Conservation (phyloP, 345 rosid species). For the Gossypium anomalum region DNA sequence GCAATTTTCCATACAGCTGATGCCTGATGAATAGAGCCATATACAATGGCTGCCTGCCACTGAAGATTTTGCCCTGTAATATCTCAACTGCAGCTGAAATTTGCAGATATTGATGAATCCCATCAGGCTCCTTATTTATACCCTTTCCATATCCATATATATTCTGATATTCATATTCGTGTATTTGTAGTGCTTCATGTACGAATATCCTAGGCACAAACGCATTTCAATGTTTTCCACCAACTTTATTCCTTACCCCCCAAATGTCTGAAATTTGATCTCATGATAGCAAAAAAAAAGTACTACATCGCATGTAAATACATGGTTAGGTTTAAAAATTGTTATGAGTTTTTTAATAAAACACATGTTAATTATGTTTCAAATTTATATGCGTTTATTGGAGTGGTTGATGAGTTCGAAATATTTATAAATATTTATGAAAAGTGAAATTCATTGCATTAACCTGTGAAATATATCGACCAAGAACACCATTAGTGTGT, state of each 20-base stretch:
- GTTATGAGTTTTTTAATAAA: too few relatives aligned
- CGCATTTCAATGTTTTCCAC: not conserved
- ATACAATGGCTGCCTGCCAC: constrained; percentile 5
- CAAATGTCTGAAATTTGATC: not conserved
- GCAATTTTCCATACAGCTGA: not conserved
- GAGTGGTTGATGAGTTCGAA: too few relatives aligned
- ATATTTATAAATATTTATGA: too few relatives aligned
- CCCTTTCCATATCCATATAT: not conserved
- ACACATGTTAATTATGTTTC: too few relatives aligned
- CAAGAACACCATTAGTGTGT: too few relatives aligned
- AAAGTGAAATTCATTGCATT: too few relatives aligned
- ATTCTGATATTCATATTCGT: not conserved
- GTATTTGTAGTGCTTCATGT: not conserved
- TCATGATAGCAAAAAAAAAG: too few relatives aligned
- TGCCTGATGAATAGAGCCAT: not conserved
- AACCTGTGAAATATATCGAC: too few relatives aligned
- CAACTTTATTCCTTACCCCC: not conserved
- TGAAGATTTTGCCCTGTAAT: constrained; percentile 14
- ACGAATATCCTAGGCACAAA: constrained; percentile 13
- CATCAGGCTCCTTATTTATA: not conserved
- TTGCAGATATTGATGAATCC: not conserved
- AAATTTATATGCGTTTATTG: too few relatives aligned
- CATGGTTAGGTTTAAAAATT: too few relatives aligned
- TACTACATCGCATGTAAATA: too few relatives aligned
- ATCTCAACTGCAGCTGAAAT: constrained; percentile 6